Base-by-base conservation (phyloP, 345 rosid genomes). In the Euphorbia pulcherrima region DNA sequence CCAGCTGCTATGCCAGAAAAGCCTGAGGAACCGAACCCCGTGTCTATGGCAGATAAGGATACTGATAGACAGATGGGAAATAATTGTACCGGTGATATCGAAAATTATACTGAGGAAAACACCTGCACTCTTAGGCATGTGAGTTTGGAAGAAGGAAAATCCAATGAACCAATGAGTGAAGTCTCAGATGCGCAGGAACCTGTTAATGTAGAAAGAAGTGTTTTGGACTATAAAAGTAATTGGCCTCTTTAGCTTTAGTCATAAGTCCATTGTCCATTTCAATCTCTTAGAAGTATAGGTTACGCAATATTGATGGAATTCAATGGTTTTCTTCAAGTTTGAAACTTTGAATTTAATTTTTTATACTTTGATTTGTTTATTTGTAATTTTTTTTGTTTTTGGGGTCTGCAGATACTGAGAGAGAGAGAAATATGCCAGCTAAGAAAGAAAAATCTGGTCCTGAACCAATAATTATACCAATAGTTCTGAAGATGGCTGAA, bases 401-500 rank as follows among this genome's bases (percentile, higher is more conserved):
- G 62, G 68, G 51, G 64, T 56, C 26, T 68, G 73, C 79, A 85
- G 92, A 61, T 67, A 69, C 78, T 12, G 78, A 72, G 58, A 73
- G 57, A 61, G 80, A 68, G 24, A 64, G 63, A 75, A 67, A 64
- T 58, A 29, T 58, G 54, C 56, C 66, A 30, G 75, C 54, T 33
- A 33, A 33, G 37, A 33, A 33, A 33, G 37, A 33, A 33, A 33
- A 33, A 78, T 72, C 87, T 67, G 89, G 89, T 68, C 79, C 89
- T 0, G 85, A 95, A 54, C 92, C 99, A 2, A 83, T 95, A 70
- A 78, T 95, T 53, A 75, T 95, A 67, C 96, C 99, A 48, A 86
- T 92, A 65, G 88, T 92, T 68, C 77, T 92, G 54, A 92, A 87
- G 85, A 95, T 95, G 99, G 85, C 90, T 62, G 90, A 87, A 75